Evolutionary conservation across 164 flowering plant genomes (phyloP), one percentile per base, ranked within the genome.

Genomic region (Paratinospora sagittata): DNA sequence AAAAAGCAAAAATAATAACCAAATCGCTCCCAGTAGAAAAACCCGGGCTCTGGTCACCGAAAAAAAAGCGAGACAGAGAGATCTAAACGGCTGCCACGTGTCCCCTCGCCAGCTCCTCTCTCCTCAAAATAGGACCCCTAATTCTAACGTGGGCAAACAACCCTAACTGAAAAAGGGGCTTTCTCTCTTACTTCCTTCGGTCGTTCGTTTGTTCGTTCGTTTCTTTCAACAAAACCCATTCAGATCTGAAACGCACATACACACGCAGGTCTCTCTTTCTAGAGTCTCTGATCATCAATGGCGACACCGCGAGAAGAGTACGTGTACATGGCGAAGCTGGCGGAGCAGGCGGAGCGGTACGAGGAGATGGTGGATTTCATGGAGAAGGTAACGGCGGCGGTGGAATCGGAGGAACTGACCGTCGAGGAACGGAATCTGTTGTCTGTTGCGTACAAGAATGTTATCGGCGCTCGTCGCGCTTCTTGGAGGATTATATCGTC

Each of bases 301-400:
- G 68, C 70, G 37, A 4, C 70, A 49, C 58, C 86, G 10, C 88
- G 92, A 6, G 95, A 90, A 63, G 84, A 88, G 76, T 66, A 73
- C 76, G 91, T 88, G 17, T 88, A 86, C 89, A 77, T 82, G 85
- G 91, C 91, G 69, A 87, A 87, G 68, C 86, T 87, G 26, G 89
- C 91, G 26, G 91, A 87, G 71, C 91, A 87, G 65, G 95, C 95
- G 1, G 92, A 90, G 79, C 83, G 92, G 5, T 88, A 90, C 79
- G 95, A 90, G 71, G 95, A 90, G 69, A 90, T 90, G 95, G 95
- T 90, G 24, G 88, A 87, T 77, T 90, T 82, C 85, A 88, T 88
- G 91, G 91, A 90, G 85, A 88, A 85, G 70, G 92, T 90, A 27
- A 77, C 88, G 13, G 81, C 85, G 27, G 36, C 84, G 36, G 79